Percentiles rank a stretch among this genome's conserved stretches.
These are phyloP conservation scores for Phytophthora cryptogea DNA, from an alignment of 352 stramenopile species.

Conservation along the genomic window DNA sequence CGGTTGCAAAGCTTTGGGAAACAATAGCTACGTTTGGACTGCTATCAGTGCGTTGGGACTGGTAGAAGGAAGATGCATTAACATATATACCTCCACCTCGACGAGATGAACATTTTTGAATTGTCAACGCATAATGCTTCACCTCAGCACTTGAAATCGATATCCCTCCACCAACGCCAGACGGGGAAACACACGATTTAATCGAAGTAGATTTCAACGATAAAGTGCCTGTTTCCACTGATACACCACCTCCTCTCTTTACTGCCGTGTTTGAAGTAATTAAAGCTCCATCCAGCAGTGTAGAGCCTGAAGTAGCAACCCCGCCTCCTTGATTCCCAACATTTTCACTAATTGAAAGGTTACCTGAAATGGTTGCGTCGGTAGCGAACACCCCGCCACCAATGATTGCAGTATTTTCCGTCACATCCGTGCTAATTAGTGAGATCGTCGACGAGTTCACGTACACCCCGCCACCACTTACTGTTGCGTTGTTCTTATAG, in stretches of 20 bases:
- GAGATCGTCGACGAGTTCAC: constrained; percentile 9
- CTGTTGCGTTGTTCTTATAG: constrained; percentile 15
- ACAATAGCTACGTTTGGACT: not conserved
- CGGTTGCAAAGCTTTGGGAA: constrained; percentile 21
- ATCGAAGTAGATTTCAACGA: constrained; percentile 29
- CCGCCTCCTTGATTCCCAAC: constrained; percentile 35
- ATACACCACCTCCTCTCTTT: constrained; percentile 35
- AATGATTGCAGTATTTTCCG: constrained; percentile 26
- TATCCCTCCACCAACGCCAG: constrained; percentile 37
- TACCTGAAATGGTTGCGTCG: constrained; percentile 29
- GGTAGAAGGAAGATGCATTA: constrained; percentile 27
- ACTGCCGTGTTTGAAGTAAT: constrained; percentile 29
- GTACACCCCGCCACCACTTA: constrained; percentile 35
- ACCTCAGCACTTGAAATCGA: constrained; percentile 22
- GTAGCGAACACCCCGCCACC: constrained; percentile 36
- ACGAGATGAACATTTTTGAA: constrained; percentile 26
- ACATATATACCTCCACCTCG: constrained; percentile 43
- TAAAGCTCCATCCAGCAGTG: constrained; percentile 17
- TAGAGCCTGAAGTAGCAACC: constrained; percentile 10
- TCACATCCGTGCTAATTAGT: constrained; percentile 6
- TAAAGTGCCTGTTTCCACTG: constrained; percentile 24
- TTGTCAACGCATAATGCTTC: constrained; percentile 20
- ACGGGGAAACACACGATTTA: constrained; percentile 12
- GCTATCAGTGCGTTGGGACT: constrained; percentile 6
- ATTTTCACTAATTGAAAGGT: constrained; percentile 27